Conservation (phyloP, 768 basidiomycete species). For the Auriscalpium microsporum region DNA sequence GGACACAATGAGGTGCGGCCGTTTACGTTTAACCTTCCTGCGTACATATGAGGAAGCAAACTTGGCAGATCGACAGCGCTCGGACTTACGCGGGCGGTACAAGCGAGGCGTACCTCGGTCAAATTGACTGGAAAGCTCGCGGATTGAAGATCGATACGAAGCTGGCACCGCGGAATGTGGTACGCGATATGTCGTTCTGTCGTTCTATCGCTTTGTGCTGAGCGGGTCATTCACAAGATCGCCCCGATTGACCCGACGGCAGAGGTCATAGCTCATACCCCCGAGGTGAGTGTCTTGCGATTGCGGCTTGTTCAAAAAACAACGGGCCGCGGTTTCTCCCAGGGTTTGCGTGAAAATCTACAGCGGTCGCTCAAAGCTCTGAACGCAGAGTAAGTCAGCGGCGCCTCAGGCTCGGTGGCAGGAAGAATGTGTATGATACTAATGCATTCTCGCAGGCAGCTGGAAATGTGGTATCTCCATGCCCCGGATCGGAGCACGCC, state of each 20-base stretch:
- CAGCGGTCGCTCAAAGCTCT: slow-evolving; percentile 33
- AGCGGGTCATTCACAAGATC: background rate
- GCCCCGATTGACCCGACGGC: background rate
- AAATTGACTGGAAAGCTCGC: slow-evolving; percentile 39
- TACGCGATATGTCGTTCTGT: slow-evolving; percentile 6
- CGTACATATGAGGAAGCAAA: background rate
- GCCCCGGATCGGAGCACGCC: slow-evolving; percentile 35
- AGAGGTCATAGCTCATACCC: slow-evolving; percentile 17
- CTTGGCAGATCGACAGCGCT: slow-evolving; percentile 21
- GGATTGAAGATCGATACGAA: slow-evolving; percentile 55
- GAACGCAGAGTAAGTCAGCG: slow-evolving; percentile 34
- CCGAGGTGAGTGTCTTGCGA: slow-evolving; percentile 10
- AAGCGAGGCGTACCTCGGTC: slow-evolving; percentile 35
- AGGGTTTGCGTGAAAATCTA: slow-evolving; percentile 28
- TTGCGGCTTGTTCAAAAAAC: too few relatives aligned
- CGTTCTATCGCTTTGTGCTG: background rate
- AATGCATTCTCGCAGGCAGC: slow-evolving; percentile 5
- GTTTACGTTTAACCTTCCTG: background rate
- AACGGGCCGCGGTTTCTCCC: background rate
- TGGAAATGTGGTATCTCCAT: slow-evolving; percentile 45
- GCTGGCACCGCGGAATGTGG: slow-evolving; percentile 33
- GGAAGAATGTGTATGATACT: too few relatives aligned
- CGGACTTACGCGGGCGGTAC: slow-evolving; percentile 23
- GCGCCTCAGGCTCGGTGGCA: slow-evolving; percentile 7
- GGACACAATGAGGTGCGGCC: slow-evolving; percentile 43